Evolutionary conservation across 148 eudicot genomes (phyloP), one percentile per base, ranked within the genome.

Genomic region (Chenopodium album): DNA sequence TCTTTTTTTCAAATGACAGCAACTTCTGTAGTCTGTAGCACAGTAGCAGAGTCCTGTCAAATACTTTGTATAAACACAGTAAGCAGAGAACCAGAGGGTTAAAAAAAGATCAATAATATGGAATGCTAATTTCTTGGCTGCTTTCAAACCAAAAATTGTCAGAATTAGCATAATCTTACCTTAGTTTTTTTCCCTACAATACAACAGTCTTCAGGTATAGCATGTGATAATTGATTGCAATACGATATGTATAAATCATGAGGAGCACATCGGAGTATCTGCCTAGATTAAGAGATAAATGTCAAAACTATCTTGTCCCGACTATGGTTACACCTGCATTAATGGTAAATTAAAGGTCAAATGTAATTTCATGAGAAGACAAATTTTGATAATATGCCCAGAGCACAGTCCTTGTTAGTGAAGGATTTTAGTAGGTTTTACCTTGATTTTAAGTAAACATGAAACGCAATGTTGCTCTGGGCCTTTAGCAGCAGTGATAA

Each of bases 261-360:
- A 64, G 14, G 16, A 66, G 13, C 56, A 44, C 79, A 41, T 63
- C 37, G 13, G 34, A 64, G 22, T 56, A 56, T 76, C 78, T 16
- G 4, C 37, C 20, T 23, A 54, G 69, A 64, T 28, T 16, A 41
- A 78, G 34, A 28, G 26, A 62, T 62, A 5, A 7, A 20, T 62
- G 26, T 22, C 2, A 11, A n/a, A 62, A 62, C 66, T 26, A 62
- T 62, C 26, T 10, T 4, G n/a, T 62, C 11, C 62, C 41, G 63
- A 47, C 73, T 46, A 59, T 22, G 52, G 59, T 52, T 68, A 26
- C 26, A 68, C 75, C 81, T 67, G 80, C 71, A 44, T n/a, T 41
- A 63, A 7, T 63, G 41, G 13, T 37, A 64, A n/a, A 60, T 4
- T 4, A 22, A 77, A 22, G 66, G 66, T 62, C 71, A 67, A 67